phyloP scores from a whole-genome alignment of 495 filamentous ascomycete genomes.

The Corynascus novoguineensis region DNA sequence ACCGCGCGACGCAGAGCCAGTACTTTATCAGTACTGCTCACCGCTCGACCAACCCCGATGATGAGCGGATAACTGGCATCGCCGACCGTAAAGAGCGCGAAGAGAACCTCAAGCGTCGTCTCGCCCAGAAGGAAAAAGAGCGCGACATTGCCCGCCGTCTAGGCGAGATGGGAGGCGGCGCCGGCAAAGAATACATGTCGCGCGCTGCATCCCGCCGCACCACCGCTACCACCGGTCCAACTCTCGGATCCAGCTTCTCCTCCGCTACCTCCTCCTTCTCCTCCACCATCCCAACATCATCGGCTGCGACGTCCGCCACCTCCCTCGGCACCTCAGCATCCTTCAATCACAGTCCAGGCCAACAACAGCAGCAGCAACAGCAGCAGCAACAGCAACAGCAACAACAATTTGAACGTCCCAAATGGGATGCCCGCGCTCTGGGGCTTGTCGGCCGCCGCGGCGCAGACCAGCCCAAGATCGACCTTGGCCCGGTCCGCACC shows the following conservation, averaged over 20 bases:
- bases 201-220: constrained; percentile 9
- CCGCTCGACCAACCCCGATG: constrained; percentile 61
- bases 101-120: constrained; percentile 61
- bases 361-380: background rate
- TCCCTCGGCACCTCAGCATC: background rate
- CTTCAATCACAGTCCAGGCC: background rate
- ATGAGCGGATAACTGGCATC: constrained; percentile 52
- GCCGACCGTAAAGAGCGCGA: constrained; percentile 51
- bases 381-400: background rate
- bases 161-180: constrained; percentile 53
- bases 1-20: constrained; percentile 51
- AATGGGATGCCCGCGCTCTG: constrained; percentile 46
- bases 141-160: constrained; percentile 71
- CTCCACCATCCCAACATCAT: constrained; percentile 15
- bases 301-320: constrained; percentile 9
- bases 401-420: background rate
- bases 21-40: constrained; percentile 51
- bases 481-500: constrained; percentile 52
- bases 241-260: constrained; percentile 9
- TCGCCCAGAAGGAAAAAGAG: constrained; percentile 72
- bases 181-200: constrained; percentile 75
- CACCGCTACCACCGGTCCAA: constrained; percentile 6
- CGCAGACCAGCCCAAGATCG: constrained; percentile 44
- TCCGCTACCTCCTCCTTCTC: constrained; percentile 14
- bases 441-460: constrained; percentile 55